Percentiles rank a stretch among this genome's conserved stretches.
phyloP scores from a whole-genome alignment of 805 yeast species.

The Vanderwaltozyma tropicalis region DNA sequence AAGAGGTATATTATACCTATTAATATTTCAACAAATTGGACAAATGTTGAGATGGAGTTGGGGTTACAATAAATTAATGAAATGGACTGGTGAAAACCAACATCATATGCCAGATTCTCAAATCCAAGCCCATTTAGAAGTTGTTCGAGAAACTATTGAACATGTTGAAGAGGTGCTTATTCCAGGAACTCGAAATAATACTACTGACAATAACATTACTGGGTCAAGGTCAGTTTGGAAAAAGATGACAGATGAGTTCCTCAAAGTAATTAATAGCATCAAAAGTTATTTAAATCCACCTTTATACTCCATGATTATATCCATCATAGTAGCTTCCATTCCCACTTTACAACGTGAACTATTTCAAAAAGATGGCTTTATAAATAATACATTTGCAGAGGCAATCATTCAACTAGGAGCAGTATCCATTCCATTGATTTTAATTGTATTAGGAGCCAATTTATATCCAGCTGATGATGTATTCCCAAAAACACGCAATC shows the following conservation, averaged over 20 bases:
- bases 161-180: neutral
- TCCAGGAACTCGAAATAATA: neutral
- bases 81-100: conserved; percentile 32
- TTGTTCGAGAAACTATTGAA: neutral
- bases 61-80: conserved; percentile 67
- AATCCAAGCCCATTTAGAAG: conserved; percentile 9
- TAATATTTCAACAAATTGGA: conserved; percentile 75
- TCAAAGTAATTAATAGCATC: neutral
- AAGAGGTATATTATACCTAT: conserved; percentile 62
- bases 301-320: conserved; percentile 60
- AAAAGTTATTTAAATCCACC: conserved; percentile 62
- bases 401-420: conserved; percentile 59
- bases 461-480: conserved; percentile 57
- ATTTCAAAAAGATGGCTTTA: conserved; percentile 48
- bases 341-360: conserved; percentile 47
- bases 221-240: neutral
- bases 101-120: conserved; percentile 25
- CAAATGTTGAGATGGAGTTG: conserved; percentile 79
- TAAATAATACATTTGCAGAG: conserved; percentile 53
- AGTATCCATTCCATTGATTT: conserved; percentile 67
- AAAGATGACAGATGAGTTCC: neutral
- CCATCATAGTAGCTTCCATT: conserved; percentile 60
- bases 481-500: conserved; percentile 55
- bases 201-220: neutral
- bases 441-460: conserved; percentile 72